phyloP scores from a whole-genome alignment of 495 filamentous ascomycete species.

The Pseudomonodictys pantanalensis region DNA sequence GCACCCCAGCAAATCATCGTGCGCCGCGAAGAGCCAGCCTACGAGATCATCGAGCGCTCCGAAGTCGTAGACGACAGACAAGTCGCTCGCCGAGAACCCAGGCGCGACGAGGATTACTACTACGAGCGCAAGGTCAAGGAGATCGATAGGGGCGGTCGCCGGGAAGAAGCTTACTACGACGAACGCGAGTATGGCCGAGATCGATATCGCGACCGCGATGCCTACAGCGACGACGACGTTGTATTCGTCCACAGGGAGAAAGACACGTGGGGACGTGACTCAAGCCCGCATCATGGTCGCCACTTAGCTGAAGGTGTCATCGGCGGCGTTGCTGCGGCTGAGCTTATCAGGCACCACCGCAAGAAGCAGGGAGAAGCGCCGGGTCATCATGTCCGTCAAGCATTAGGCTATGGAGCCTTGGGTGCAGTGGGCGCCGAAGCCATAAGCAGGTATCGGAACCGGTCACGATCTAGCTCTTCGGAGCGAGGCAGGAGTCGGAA shows the following conservation, averaged over 20 bases:
- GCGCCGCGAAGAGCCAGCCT: conserved; percentile 58
- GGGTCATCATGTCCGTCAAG: conserved; percentile 65
- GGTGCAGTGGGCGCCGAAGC: conserved; percentile 81
- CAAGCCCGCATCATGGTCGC: conserved; percentile 65
- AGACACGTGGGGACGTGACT: conserved; percentile 48
- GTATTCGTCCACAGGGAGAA: conserved; percentile 55
- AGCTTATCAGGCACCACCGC: conserved; percentile 68
- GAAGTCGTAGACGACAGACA: conserved; percentile 52
- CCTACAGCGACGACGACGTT: conserved; percentile 63
- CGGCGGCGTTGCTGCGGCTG: conserved; percentile 72
- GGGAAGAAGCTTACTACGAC: conserved; percentile 46
- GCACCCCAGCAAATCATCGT: conserved; percentile 66
- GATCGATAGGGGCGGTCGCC: conserved; percentile 36
- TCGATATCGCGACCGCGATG: conserved; percentile 44
- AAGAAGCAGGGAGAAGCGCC: conserved; percentile 57
- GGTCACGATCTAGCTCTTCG: conserved; percentile 41
- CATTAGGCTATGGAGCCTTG: conserved; percentile 74
- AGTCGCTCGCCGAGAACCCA: conserved; percentile 41
- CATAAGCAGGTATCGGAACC: conserved; percentile 54
- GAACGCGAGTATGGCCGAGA: conserved; percentile 53
- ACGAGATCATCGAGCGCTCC: conserved; percentile 65
- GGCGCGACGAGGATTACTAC: conserved; percentile 61
- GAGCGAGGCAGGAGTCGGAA: conserved; percentile 26
- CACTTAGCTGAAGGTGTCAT: conserved; percentile 86
- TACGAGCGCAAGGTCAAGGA: conserved; percentile 61